Evolutionary conservation across 768 basidiomycete species (phyloP).

Genomic region (Lentinula sp.): DNA sequence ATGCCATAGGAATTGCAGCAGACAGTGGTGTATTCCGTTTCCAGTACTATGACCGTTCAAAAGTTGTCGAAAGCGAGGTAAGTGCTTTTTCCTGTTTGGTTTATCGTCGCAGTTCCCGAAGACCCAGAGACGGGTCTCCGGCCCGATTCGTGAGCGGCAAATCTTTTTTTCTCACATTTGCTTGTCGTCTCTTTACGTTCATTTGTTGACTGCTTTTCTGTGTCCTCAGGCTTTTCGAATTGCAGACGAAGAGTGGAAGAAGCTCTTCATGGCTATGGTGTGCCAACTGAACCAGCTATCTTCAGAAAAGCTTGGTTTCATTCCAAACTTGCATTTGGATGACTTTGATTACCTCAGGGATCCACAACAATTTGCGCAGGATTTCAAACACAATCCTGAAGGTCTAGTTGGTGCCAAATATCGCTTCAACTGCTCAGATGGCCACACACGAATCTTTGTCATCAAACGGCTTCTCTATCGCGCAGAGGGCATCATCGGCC

Average conservation of each 20-base stretch:
- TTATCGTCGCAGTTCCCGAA: no score
- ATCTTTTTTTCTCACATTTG: not conserved
- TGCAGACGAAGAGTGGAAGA: not conserved
- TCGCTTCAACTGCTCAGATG: not conserved
- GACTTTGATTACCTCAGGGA: not conserved
- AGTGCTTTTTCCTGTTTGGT: no score
- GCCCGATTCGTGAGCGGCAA: not conserved
- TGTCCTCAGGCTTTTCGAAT: not conserved
- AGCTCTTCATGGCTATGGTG: not conserved
- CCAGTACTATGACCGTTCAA: no score
- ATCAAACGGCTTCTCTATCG: no score
- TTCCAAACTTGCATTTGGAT: not conserved
- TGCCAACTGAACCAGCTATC: not conserved
- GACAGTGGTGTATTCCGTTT: no score
- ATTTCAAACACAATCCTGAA: not conserved
- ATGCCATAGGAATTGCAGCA: no score
- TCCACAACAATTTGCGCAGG: not conserved
- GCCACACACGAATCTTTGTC: not conserved
- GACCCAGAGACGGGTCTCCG: no score
- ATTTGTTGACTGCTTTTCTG: not conserved
- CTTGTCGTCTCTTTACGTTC: not conserved
- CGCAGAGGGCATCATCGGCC: not conserved
- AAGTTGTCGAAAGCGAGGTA: no score
- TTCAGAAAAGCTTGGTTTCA: not conserved
- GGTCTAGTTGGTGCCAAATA: not conserved